Base-by-base conservation (phyloP, 1,139 yeast genomes). In the Hansenula sp. region DNA sequence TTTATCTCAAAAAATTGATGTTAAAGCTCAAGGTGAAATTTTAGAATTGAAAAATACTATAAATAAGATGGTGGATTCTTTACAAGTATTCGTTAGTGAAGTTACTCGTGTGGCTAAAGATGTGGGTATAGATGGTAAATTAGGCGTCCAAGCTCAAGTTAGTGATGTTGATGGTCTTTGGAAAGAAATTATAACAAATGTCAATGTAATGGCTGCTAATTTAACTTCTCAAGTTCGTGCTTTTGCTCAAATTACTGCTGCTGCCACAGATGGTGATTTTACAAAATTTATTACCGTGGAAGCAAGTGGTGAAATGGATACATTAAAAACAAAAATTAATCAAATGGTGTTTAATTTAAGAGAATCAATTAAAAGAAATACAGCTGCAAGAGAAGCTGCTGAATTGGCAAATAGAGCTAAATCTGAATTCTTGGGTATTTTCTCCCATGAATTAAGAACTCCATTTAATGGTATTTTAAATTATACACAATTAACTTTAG, bases 401-500 rank as follows among this genome's bases (percentile, higher is more conserved):
- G 95, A 87, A 57, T 70, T 85, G 55, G 95, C 95, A 11, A 87
- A 86, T 59, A 73, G 89, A 51, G 89, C 95, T 13, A 86, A 86
- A 62, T 84, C 95, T 3, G 95, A 86, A 60, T 86, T 87, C 58
- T 71, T 86, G 63, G 94, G 95, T 22, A 87, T 86, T 56, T 86
- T 87, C 81, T 86, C 95, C 3, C 96, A 86, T 65, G 96, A 86
- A 64, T 84, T 86, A 56, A 73, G 96, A 61, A 86, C 96, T 8
- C 96, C 96, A 14, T 82, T 86, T 76, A 86, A 86, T 61, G 96
- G 95, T 68, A 86, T 86, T 37, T 83, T 86, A 55, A 95, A 95
- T 57, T 87, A 87, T 94, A 86, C 95, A 1, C 95, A 87, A 61
- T 68, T 86, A 50, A 84, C 95, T 0, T 71, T 86, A 42, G 95